Evolutionary conservation across 495 filamentous ascomycete species (phyloP).

Genomic region (Sordaria brevicollis): DNA sequence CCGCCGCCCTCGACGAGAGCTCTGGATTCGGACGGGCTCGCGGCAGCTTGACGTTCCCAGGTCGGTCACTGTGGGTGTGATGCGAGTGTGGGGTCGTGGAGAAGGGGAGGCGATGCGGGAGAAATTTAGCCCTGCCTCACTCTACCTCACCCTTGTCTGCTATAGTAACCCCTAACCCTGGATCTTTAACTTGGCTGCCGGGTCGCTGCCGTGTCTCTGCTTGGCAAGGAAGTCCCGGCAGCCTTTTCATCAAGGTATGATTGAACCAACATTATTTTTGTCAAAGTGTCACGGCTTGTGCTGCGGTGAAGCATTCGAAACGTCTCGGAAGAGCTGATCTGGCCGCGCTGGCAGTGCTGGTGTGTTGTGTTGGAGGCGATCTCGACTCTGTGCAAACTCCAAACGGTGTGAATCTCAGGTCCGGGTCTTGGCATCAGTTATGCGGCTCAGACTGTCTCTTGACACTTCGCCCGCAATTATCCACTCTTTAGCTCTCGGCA

Average conservation of each 20-base stretch:
- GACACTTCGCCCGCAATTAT: background rate
- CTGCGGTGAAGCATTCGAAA: background rate
- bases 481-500: background rate
- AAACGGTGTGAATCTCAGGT: background rate
- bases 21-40: constrained; percentile 13
- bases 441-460: background rate
- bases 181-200: background rate
- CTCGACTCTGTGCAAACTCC: background rate
- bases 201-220: background rate
- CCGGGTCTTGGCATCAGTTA: background rate
- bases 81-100: constrained; percentile 14
- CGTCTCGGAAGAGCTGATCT: background rate
- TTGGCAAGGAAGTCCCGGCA: background rate
- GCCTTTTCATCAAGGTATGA: background rate
- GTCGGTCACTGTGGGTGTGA: constrained; percentile 14
- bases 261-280: background rate
- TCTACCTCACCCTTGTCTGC: no score
- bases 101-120: constrained; percentile 14
- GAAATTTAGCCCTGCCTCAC: constrained; percentile 30
- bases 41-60: constrained; percentile 22
- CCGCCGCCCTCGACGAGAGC: constrained; percentile 10
- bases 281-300: background rate
- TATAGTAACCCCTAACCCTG: background rate
- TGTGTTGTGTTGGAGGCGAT: background rate
- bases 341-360: no score